Evolutionary conservation across 1,139 yeast genomes (phyloP).

Genomic region (Kurtzmaniella quercitrusa): DNA sequence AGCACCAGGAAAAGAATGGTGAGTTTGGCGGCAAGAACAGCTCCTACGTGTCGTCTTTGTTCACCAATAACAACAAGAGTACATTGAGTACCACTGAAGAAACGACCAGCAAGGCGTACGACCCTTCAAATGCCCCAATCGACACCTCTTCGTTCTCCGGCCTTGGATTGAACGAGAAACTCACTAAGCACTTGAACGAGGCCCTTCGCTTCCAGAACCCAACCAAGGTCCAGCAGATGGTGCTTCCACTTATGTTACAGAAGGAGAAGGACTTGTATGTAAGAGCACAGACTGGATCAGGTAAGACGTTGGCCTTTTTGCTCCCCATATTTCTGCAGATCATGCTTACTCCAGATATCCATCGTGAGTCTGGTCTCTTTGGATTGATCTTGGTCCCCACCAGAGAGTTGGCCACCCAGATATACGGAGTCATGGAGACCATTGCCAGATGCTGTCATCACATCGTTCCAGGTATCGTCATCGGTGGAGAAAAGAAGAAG

Average conservation of each 20-base stretch:
- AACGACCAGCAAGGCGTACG: constrained; percentile 22
- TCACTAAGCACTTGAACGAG: constrained; percentile 53
- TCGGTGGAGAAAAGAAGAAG: constrained; percentile 94
- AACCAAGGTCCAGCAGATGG: constrained; percentile 80
- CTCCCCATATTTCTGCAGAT: constrained; percentile 77
- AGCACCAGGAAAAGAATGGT: constrained; percentile 39
- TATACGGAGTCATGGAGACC: constrained; percentile 72
- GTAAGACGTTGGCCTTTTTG: constrained; percentile 83
- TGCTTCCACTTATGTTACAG: constrained; percentile 64
- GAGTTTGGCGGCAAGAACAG: constrained; percentile 49
- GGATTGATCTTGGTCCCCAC: constrained; percentile 90
- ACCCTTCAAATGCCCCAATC: constrained; percentile 84
- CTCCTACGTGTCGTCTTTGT: constrained; percentile 78
- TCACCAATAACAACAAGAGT: constrained; percentile 62
- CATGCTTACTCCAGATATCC: constrained; percentile 48
- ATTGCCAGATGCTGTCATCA: constrained; percentile 71
- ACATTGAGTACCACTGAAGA: constrained; percentile 10
- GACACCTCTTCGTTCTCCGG: constrained; percentile 69
- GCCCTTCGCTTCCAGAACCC: constrained; percentile 65
- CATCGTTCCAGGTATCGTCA: constrained; percentile 87
- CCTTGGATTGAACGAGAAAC: constrained; percentile 57
- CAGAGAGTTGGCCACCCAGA: constrained; percentile 91
- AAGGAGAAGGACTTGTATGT: constrained; percentile 66
- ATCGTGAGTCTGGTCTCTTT: constrained; percentile 79
- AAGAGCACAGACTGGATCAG: constrained; percentile 95